Evolutionary conservation across 306 rosid species (phyloP).

Genomic region (Quercus agrifolia): DNA sequence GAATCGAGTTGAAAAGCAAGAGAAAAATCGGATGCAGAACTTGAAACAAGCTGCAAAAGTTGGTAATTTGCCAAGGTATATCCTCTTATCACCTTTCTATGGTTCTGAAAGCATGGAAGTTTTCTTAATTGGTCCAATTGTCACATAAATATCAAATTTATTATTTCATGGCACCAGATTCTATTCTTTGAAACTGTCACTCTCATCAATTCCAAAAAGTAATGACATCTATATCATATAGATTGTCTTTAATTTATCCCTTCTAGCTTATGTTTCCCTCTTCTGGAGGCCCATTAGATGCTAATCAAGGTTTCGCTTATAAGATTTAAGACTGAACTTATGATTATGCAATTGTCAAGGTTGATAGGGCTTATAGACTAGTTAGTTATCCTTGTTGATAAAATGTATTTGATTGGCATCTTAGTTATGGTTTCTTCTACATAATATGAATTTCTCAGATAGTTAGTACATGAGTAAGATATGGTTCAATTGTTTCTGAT

Average conservation of each 20-base stretch:
- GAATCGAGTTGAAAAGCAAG: slow-evolving; percentile 71
- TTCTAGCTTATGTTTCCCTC: background rate
- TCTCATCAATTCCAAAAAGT: background rate
- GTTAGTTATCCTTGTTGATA: too few species aligned
- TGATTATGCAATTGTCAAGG: background rate
- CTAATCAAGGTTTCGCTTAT: background rate
- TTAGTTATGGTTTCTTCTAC: background rate
- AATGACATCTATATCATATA: background rate
- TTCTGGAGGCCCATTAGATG: background rate
- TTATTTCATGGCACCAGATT: background rate
- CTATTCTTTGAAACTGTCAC: background rate
- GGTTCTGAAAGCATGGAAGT: slow-evolving; percentile 2
- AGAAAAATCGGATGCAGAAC: slow-evolving; percentile 68
- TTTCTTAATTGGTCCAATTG: background rate
- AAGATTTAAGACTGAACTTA: background rate
- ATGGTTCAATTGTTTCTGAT: background rate
- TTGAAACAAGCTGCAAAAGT: slow-evolving; percentile 79
- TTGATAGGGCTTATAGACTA: background rate
- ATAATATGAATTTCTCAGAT: background rate
- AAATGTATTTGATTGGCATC: background rate
- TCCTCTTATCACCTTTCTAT: slow-evolving; percentile 10
- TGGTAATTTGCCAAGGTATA: slow-evolving; percentile 88
- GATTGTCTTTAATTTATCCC: background rate
- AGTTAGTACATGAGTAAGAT: background rate
- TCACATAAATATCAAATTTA: background rate